phyloP scores from a whole-genome alignment of 176 grass and related monocot species.

The Canna indica region DNA sequence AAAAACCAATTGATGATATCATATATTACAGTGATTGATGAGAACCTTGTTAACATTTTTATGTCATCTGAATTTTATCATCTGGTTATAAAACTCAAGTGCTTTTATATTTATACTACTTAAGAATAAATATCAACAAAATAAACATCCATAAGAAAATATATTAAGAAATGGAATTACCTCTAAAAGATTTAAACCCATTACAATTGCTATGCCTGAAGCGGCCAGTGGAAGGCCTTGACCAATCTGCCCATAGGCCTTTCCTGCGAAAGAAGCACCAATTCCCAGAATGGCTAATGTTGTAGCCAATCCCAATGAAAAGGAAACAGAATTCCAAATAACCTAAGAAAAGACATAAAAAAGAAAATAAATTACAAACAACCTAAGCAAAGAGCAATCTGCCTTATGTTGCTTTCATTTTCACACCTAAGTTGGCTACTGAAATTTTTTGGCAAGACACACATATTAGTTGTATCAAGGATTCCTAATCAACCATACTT shows the following conservation, averaged over 20 bases:
- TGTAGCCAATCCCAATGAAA: slow-evolving; percentile 86
- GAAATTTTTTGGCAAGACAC: neutral
- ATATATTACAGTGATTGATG: neutral
- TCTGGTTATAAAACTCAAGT: neutral
- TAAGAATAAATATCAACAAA: neutral
- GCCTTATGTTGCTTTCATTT: neutral
- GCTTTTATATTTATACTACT: neutral
- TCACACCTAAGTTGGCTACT: neutral
- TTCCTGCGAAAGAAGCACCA: slow-evolving; percentile 94
- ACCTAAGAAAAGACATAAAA: slow-evolving; percentile 50
- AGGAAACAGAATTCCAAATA: slow-evolving; percentile 89
- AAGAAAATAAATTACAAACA: slow-evolving; percentile 83
- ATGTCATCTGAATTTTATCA: neutral
- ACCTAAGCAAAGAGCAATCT: slow-evolving; percentile 31
- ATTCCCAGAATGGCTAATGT: slow-evolving; percentile 85
- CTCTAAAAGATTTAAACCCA: slow-evolving; percentile 91
- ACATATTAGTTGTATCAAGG: neutral
- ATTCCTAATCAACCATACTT: neutral
- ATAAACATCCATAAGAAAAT: neutral
- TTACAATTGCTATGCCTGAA: slow-evolving; percentile 72
- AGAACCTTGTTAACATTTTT: neutral
- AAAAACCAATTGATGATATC: neutral
- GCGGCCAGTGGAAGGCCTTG: slow-evolving; percentile 91
- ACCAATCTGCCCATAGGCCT: slow-evolving; percentile 88
- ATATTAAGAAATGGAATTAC: slow-evolving; percentile 28